Conservation (phyloP, 2,329 filamentous ascomycete species). For the Diplocarpon mali region DNA sequence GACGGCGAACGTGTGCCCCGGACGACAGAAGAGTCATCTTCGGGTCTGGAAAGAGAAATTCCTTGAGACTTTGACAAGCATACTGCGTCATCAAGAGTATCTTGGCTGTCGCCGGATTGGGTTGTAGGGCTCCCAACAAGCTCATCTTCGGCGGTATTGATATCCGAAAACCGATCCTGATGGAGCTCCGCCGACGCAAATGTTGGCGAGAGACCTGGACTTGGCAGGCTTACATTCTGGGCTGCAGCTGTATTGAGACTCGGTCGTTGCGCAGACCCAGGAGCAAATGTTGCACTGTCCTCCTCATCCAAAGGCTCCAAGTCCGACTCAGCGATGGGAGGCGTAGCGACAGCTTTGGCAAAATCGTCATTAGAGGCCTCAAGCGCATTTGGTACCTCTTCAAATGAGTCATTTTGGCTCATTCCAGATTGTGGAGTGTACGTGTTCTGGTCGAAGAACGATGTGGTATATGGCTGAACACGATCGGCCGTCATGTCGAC, state of each 20-base stretch:
- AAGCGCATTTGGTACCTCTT: conserved; percentile 16
- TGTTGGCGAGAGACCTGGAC: conserved; percentile 86
- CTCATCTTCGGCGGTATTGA: conserved; percentile 34
- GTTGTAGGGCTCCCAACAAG: conserved; percentile 28
- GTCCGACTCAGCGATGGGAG: conserved; percentile 64
- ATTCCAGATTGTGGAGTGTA: conserved; percentile 35
- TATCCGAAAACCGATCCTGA: conserved; percentile 27
- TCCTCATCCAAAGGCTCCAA: conserved; percentile 46
- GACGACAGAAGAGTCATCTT: conserved; percentile 22
- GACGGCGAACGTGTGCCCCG: conserved; percentile 22
- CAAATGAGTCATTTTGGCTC: conserved; percentile 31
- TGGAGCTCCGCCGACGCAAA: conserved; percentile 54
- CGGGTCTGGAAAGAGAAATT: conserved; percentile 23
- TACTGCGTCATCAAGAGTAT: conserved; percentile 14
- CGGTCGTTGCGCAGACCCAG: conserved; percentile 37
- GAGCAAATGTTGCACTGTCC: conserved; percentile 37
- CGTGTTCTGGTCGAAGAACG: conserved; percentile 28
- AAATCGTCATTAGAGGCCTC: conserved; percentile 38
- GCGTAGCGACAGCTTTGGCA: conserved; percentile 53
- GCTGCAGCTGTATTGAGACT: conserved; percentile 58
- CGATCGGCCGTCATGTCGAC: conserved; percentile 31
- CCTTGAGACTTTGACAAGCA: conserved; percentile 31
- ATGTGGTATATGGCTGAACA: conserved; percentile 5
- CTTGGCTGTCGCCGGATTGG: conserved; percentile 21
- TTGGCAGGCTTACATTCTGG: conserved; percentile 87